Conservation (phyloP, 305 asterid species). For the Andrographis paniculata region DNA sequence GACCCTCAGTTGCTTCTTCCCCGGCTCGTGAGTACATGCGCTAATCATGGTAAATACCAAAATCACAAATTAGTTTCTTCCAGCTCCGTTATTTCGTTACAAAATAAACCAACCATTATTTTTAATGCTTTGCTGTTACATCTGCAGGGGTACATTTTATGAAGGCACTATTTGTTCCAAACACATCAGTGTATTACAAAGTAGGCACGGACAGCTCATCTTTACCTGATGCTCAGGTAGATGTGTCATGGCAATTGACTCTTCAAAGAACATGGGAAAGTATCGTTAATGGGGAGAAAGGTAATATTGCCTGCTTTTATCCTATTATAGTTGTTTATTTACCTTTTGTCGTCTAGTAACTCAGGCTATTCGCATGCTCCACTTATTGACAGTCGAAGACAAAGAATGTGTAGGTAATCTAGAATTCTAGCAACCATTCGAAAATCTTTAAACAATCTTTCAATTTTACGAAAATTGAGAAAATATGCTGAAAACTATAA, state of each 20-base stretch:
- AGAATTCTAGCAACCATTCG: no score
- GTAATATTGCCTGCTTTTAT: conserved; percentile 25
- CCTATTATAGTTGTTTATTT: neutral
- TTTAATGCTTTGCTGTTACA: conserved; percentile 14
- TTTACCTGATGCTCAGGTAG: conserved; percentile 55
- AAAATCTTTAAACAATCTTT: neutral
- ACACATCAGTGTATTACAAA: conserved; percentile 78
- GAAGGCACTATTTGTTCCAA: conserved; percentile 94
- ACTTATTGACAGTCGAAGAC: no score
- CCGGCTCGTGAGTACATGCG: conserved; percentile 60
- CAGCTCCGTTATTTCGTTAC: neutral
- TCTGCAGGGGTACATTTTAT: conserved; percentile 75
- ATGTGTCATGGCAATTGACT: conserved; percentile 85
- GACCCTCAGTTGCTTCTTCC: conserved; percentile 94
- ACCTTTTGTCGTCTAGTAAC: neutral
- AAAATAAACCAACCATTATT: neutral
- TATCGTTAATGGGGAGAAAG: conserved; percentile 48
- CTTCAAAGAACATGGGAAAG: conserved; percentile 90
- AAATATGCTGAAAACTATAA: neutral
- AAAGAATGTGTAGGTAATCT: no score
- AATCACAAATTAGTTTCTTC: neutral
- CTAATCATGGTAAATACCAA: conserved; percentile 58
- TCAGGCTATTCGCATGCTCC: no score
- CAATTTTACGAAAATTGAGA: neutral
- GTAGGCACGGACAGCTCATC: conserved; percentile 51